Evolutionary conservation across 257 asterid genomes (phyloP).

Genomic region (Cynanchum wilfordii): DNA sequence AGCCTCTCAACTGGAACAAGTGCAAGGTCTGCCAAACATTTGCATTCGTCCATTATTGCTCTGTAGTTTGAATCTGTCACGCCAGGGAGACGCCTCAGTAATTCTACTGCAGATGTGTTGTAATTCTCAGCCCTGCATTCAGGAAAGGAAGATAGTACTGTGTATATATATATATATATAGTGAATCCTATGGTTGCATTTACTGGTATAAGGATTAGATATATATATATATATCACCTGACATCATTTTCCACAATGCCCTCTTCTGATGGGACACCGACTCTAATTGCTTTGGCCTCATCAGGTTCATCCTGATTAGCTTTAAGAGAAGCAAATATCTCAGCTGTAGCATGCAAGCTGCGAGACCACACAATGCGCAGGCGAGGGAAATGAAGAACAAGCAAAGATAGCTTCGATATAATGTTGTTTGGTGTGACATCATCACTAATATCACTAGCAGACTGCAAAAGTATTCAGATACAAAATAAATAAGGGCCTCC

Average conservation of each 20-base stretch:
- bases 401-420: slow-evolving; percentile 86
- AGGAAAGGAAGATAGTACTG: neutral
- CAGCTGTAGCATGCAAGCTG: slow-evolving; percentile 92
- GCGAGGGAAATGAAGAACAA: slow-evolving; percentile 95
- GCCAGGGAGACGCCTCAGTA: slow-evolving; percentile 86
- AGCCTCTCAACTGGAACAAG: slow-evolving; percentile 72
- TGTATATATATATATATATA: too few relatives aligned
- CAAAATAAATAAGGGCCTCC: neutral
- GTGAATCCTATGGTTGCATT: neutral
- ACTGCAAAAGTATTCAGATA: slow-evolving; percentile 44
- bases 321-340: slow-evolving; percentile 70
- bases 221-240: slow-evolving; percentile 38
- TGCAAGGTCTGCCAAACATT: slow-evolving; percentile 74
- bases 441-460: slow-evolving; percentile 81
- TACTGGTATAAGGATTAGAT: neutral
- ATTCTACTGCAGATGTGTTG: slow-evolving; percentile 90
- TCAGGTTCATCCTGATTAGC: slow-evolving; percentile 99
- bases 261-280: slow-evolving; percentile 98
- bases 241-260: slow-evolving; percentile 81
- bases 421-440: slow-evolving; percentile 89
- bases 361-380: slow-evolving; percentile 96
- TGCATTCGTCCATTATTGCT: slow-evolving; percentile 76
- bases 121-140: slow-evolving; percentile 74
- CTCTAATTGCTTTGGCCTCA: slow-evolving; percentile 85
- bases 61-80: slow-evolving; percentile 91